Evolutionary conservation across 2,329 filamentous ascomycete species (phyloP), one percentile per base, ranked within the genome.

Genomic region (Metarhizium rileyi): DNA sequence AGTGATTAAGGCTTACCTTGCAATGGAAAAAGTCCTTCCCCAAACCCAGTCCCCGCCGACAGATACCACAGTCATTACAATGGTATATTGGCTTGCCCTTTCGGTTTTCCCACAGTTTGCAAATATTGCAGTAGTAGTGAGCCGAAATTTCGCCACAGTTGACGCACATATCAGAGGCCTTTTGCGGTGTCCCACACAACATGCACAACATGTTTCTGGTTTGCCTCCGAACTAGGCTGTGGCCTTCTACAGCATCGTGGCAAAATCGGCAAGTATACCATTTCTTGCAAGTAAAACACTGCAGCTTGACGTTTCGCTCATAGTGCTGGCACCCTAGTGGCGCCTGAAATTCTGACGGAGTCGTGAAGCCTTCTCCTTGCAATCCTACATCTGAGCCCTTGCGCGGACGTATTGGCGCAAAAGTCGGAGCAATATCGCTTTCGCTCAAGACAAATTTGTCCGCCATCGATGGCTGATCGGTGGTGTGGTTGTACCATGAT

Each of bases 1-100:
- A 22, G 10, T 18, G 14, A 4, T n/a, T 6, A 9, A 5, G 25
- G 58, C 69, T 65, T 71, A 91, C 89, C 80, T 95, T 94, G 85
- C 93, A 98, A 67, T 98, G 93, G 61, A 94, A 90, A 64, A 95
- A 98, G 64, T 98, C 93, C 63, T 95, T 97, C 4, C 93, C 91
- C 27, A 98, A 72, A 1, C 93, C 93, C 64, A 89, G 81, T 1
- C 93, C 93, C 50, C 90, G 84, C 51, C 93, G 80, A 64, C 93
- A 98, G 53, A 98, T 95, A 4, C 93, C 93, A 66, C 93, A 98
- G 61, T 97, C 93, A 61, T 83, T 80, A 66, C 93, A 98, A 64
- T 98, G 93, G 63, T 98, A 98, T 50, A 97, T 95, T 56, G 84
- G 86, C 66, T 94, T 96, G 56, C 82, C 84, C 49, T 83, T 80